These are phyloP conservation scores for Amanita brunnescens DNA, from an alignment of 768 basidiomycete species.

Conservation along the genomic window DNA sequence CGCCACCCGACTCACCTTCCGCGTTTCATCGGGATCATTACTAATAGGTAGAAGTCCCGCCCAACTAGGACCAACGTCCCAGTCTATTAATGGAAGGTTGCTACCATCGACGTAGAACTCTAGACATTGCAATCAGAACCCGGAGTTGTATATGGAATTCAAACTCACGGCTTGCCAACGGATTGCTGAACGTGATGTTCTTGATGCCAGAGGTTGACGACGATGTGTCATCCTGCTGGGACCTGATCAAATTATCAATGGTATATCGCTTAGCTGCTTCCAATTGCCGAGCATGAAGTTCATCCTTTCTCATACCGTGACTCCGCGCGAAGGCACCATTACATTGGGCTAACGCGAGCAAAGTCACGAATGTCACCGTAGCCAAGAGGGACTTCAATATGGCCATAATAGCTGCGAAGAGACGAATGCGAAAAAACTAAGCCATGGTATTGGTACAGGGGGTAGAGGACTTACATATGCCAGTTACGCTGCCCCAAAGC, in stretches of 20 bases:
- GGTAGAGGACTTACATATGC: background rate
- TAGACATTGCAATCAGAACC: slow-evolving; percentile 14
- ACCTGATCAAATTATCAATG: slow-evolving; percentile 7
- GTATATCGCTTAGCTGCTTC: slow-evolving; percentile 39
- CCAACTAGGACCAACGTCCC: slow-evolving; percentile 72
- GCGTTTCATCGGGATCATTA: slow-evolving; percentile 46
- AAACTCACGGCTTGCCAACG: slow-evolving; percentile 47
- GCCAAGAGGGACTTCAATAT: background rate
- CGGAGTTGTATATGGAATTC: background rate
- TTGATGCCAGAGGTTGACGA: slow-evolving; percentile 18
- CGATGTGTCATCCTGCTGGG: background rate
- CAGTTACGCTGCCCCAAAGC: too few relatives aligned
- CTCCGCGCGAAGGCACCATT: background rate
- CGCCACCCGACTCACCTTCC: slow-evolving; percentile 36
- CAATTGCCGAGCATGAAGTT: slow-evolving; percentile 34
- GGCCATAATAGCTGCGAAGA: background rate
- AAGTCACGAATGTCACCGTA: background rate
- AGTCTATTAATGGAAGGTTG: slow-evolving; percentile 58
- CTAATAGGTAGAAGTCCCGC: slow-evolving; percentile 69
- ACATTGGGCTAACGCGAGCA: background rate
- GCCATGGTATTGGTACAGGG: background rate
- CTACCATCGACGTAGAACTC: slow-evolving; percentile 67
- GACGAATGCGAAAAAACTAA: background rate
- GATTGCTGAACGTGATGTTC: slow-evolving; percentile 67
- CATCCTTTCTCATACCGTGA: slow-evolving; percentile 26